These are phyloP conservation scores for Tulasnella sp. DNA, from an alignment of 768 basidiomycete genomes.

Conservation along the genomic window DNA sequence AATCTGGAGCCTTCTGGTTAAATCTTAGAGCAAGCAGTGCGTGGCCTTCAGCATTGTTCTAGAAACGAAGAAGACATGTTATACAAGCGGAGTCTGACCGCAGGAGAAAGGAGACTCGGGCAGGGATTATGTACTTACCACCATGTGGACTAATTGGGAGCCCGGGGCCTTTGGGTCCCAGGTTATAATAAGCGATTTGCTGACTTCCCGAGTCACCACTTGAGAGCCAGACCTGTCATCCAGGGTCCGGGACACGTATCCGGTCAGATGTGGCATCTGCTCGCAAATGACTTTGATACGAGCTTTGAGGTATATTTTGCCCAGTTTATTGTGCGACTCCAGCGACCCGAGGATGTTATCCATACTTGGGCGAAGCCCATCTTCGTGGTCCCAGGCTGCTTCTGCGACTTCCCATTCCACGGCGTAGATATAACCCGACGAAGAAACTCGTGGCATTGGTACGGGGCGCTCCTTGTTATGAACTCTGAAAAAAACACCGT, in stretches of 20 bases:
- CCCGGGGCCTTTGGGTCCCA: background rate
- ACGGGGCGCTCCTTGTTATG: background rate
- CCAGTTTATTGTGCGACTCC: background rate
- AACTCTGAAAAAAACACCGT: background rate
- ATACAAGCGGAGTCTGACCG: background rate
- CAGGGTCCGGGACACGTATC: background rate
- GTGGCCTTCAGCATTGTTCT: too few species aligned
- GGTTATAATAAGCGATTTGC: background rate
- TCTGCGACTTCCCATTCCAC: background rate
- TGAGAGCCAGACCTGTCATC: background rate
- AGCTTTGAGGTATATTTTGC: background rate
- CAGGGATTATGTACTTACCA: background rate
- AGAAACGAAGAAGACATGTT: background rate
- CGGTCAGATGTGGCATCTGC: background rate
- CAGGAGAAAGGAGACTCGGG: background rate
- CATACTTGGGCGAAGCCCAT: background rate
- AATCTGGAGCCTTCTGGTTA: too few species aligned
- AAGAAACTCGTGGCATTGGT: background rate
- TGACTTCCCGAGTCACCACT: background rate
- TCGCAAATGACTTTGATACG: conserved; percentile 2
- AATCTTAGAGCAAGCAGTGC: too few species aligned
- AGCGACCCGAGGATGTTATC: background rate
- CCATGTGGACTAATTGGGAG: background rate
- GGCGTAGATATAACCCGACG: background rate
- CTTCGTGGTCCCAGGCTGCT: background rate